Evolutionary conservation across 495 filamentous ascomycete genomes (phyloP), one percentile per base, ranked within the genome.

Genomic region (Hypomontagnella monticulosa): DNA sequence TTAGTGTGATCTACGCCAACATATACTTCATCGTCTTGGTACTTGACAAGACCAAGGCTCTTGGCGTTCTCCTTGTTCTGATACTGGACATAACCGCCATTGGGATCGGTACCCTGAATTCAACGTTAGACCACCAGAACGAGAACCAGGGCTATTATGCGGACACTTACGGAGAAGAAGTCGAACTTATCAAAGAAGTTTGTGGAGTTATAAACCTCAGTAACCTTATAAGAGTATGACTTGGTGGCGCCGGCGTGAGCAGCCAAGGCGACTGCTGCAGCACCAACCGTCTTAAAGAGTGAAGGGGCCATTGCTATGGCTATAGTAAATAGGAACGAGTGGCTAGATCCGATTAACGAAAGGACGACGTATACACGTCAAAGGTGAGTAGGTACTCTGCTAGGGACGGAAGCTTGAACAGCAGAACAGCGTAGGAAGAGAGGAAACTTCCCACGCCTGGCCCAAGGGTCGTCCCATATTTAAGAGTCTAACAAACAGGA

Each of bases 21-120:
- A 57, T 79, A 84, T 15, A 83, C 71, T 12, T 75, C 81, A 23
- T 78, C 74, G 32, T 76, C 72, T 11, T 77, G 74, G 37, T 78
- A 75, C 37, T 80, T 73, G 61, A 89, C 81, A n/a, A 93, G 75
- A 3, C 82, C 83, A 18, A 81, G 70, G 12, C 46, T 64, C 37
- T 80, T 64, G 34, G 91, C 91, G 14, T 77, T 79, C 14, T 58
- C 37, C 55, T 81, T 73, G 71, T 80, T 79, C 59, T 83, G 74
- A 73, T 90, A 93, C 43, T 85, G 78, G 58, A 92, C 87, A 63
- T 81, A 88, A 3, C 89, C 89, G 60, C 85, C 75, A 55, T 86
- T 91, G 11, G 88, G 88, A 63, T 93, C 89, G 2, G 67, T 46
- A 1, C 57, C 76, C 58, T 68, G 71, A 51, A 56, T 67, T 8